Conservation (phyloP, 441 rosid genomes). For the Raphanus hybrid region DNA sequence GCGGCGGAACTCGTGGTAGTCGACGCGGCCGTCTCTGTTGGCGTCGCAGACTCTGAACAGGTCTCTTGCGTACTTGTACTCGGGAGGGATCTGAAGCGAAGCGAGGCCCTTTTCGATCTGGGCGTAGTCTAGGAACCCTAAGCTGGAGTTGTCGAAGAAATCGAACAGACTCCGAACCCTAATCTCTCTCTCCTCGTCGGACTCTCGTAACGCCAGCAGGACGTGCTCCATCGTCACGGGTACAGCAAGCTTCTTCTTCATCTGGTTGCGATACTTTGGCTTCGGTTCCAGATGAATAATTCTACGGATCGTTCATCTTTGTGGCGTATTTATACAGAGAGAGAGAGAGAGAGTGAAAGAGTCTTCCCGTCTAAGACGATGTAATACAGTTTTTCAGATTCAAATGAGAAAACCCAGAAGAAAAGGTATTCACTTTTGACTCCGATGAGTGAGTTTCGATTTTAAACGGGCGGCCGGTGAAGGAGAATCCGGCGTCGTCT, state of each 20-base stretch:
- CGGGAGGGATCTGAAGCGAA: constrained; percentile 83
- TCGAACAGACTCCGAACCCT: constrained; percentile 76
- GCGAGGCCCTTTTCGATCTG: constrained; percentile 88
- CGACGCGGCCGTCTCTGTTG: constrained; percentile 84
- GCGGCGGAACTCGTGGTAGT: constrained; percentile 80
- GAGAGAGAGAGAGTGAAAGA: constrained; percentile 12
- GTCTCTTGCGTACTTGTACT: constrained; percentile 91
- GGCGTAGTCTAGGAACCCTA: constrained; percentile 75
- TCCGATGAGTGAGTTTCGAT: not conserved
- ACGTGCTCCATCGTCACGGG: constrained; percentile 87
- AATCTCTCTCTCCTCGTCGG: constrained; percentile 81
- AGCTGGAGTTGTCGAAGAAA: constrained; percentile 72
- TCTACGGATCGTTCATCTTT: constrained; percentile 35
- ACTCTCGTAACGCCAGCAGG: constrained; percentile 80
- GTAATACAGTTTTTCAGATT: not conserved
- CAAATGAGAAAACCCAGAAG: not conserved
- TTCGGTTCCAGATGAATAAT: not conserved
- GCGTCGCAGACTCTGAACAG: constrained; percentile 88
- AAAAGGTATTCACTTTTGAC: not conserved
- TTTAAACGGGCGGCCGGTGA: constrained; percentile 27
- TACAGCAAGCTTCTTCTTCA: constrained; percentile 57
- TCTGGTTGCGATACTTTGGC: not conserved
- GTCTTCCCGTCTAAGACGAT: constrained; percentile 28
- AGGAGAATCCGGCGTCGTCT: constrained; percentile 40
- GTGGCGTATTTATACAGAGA: constrained; percentile 19